These are phyloP conservation scores for Yarrowia sp. DNA, from an alignment of 805 yeast genomes.

Conservation along the genomic window DNA sequence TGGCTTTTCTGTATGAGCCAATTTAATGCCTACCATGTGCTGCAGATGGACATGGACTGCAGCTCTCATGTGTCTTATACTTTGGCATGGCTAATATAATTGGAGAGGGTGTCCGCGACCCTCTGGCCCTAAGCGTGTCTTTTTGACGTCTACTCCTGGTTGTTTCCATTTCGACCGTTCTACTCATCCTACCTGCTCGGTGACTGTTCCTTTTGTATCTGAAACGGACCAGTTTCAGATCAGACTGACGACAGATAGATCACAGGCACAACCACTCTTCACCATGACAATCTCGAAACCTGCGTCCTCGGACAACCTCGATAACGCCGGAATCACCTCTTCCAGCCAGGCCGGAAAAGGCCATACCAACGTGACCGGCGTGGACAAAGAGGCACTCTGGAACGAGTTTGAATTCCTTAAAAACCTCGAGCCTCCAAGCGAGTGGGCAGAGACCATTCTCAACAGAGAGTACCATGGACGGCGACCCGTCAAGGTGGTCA, in stretches of 20 bases:
- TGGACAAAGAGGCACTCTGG: conserved; percentile 13
- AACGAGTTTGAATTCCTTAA: conserved; percentile 6
- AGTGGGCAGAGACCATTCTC: conserved; percentile 6
- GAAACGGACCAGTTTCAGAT: background rate
- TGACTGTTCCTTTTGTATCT: too few species aligned
- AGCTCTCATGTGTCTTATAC: background rate
- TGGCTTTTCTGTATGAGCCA: conserved; percentile 14
- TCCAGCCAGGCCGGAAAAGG: conserved; percentile 8
- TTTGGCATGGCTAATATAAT: background rate
- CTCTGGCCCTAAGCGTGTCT: background rate
- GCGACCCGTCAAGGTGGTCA: conserved; percentile 29
- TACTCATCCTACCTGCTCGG: too few species aligned
- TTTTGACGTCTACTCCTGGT: background rate
- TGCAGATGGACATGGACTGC: background rate
- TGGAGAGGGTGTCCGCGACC: background rate
- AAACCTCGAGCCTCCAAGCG: conserved; percentile 14
- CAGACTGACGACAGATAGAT: too few species aligned
- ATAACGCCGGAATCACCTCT: background rate
- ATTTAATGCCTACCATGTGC: background rate
- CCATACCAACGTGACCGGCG: background rate
- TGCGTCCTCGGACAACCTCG: background rate
- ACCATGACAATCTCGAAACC: conserved; percentile 1
- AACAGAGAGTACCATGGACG: conserved; percentile 17
- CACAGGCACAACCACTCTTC: background rate
- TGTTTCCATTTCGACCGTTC: too few species aligned